phyloP scores from a whole-genome alignment of 148 eudicot genomes.

The Chenopodium suecicum region DNA sequence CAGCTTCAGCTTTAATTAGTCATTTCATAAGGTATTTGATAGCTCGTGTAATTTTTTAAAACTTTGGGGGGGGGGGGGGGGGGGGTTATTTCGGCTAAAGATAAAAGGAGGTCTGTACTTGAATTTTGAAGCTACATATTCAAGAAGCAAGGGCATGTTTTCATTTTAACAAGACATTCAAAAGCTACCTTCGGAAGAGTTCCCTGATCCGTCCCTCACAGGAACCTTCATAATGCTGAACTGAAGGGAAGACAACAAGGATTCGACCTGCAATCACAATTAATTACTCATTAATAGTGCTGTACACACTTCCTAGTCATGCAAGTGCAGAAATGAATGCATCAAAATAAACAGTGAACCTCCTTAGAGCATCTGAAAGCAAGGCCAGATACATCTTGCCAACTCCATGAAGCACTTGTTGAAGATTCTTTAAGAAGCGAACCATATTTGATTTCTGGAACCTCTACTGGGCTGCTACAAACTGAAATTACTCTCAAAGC shows the following conservation, averaged over 20 bases:
- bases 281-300: slow-evolving; percentile 1
- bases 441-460: slow-evolving; percentile 84
- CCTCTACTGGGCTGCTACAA: slow-evolving; percentile 65
- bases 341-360: slow-evolving; percentile 32
- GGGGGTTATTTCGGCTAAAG: not conserved
- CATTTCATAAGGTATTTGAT: not conserved
- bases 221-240: slow-evolving; percentile 77
- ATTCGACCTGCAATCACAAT: slow-evolving; percentile 46
- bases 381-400: slow-evolving; percentile 76
- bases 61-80: not conserved
- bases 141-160: not conserved
- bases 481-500: slow-evolving; percentile 34
- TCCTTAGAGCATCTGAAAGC: slow-evolving; percentile 58
- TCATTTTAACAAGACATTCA: not conserved
- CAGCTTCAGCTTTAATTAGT: not conserved
- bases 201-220: slow-evolving; percentile 44
- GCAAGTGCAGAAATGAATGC: not conserved
- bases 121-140: not conserved
- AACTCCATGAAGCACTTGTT: slow-evolving; percentile 53
- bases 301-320: slow-evolving; percentile 5
- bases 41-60: not conserved
- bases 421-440: slow-evolving; percentile 39
- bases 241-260: slow-evolving; percentile 57
- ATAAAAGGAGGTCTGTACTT: not conserved
- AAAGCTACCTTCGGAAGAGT: slow-evolving; percentile 56